Percentiles rank a stretch among this genome's conserved stretches.
phyloP scores from a whole-genome alignment of 129 eudicot species.

The Sambucus nigra region DNA sequence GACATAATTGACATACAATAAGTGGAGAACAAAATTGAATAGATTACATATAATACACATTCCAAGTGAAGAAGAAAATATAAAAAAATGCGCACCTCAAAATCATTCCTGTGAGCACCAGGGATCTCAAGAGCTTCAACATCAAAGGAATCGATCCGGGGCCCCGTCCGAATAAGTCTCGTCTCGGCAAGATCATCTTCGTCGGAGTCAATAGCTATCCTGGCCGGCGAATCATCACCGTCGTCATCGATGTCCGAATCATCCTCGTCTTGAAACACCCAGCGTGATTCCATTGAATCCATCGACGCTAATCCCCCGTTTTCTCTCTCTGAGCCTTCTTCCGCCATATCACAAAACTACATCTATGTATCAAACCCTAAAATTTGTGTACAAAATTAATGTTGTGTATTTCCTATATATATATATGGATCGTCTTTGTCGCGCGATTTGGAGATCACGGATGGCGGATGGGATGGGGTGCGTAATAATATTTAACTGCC shows the following conservation, averaged over 20 bases:
- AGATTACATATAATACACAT: too few relatives aligned
- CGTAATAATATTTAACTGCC: too few relatives aligned
- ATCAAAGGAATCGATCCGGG: conserved; percentile 58
- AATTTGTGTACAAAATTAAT: too few relatives aligned
- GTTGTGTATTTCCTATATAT: not conserved
- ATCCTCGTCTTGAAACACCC: conserved; percentile 19
- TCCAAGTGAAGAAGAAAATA: not conserved
- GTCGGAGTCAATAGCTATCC: conserved; percentile 9
- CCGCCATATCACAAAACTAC: conserved; percentile 20
- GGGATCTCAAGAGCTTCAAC: conserved; percentile 64
- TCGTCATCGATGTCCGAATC: conserved; percentile 5
- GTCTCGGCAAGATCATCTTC: conserved; percentile 23
- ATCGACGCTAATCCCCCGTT: conserved; percentile 7
- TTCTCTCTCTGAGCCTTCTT: conserved; percentile 28
- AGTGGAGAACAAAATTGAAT: too few relatives aligned
- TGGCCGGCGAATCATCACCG: conserved; percentile 14
- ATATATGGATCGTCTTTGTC: conserved; percentile 4
- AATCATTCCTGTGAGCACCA: conserved; percentile 37
- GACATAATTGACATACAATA: too few relatives aligned
- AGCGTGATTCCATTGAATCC: conserved; percentile 28
- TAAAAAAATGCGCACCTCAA: conserved; percentile 27
- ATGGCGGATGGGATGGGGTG: not conserved
- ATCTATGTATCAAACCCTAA: too few relatives aligned
- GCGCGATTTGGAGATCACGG: not conserved
- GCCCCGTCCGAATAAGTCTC: conserved; percentile 54